A percentile compares a stretch with the other conserved stretches of the same genome.
These are phyloP conservation scores for Phytophthora sp. DNA, from an alignment of 352 stramenopile genomes.

Conservation along the genomic window DNA sequence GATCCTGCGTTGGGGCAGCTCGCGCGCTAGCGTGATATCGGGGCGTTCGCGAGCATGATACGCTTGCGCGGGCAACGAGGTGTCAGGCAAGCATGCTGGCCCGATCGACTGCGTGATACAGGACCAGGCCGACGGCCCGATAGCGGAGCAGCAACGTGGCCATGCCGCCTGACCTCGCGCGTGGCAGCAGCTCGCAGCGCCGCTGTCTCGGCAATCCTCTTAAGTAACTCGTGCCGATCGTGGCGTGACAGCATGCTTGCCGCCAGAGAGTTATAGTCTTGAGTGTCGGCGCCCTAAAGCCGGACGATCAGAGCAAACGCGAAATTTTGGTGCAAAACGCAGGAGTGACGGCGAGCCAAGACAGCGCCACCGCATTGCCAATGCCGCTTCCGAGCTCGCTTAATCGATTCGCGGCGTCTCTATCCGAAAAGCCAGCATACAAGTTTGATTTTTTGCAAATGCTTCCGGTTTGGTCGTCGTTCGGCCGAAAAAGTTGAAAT, in stretches of 20 bases:
- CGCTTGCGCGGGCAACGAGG: neutral
- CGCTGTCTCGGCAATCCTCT: neutral
- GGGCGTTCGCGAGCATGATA: no score
- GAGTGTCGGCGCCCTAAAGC: slow-evolving; percentile 21
- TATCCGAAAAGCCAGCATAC: slow-evolving; percentile 17
- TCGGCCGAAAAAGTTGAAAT: slow-evolving; percentile 1
- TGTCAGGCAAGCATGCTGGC: slow-evolving; percentile 14
- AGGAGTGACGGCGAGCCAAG: no score
- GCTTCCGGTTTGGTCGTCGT: slow-evolving; percentile 23
- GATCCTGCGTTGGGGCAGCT: no score
- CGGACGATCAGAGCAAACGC: slow-evolving; percentile 11
- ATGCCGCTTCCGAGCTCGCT: no score
- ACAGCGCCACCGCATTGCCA: no score
- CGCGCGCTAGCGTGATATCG: neutral
- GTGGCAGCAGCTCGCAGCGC: neutral
- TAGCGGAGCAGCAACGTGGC: neutral
- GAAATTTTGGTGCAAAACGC: slow-evolving; percentile 25
- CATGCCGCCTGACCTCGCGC: neutral
- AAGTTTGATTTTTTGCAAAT: slow-evolving; percentile 22
- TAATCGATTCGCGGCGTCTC: slow-evolving; percentile 31
- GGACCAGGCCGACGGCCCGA: slow-evolving; percentile 7
- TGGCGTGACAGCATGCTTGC: slow-evolving; percentile 7
- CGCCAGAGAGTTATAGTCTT: neutral
- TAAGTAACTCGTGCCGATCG: slow-evolving; percentile 5
- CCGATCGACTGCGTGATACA: slow-evolving; percentile 5